These are phyloP conservation scores for Thermochaetoides thermophila DNA, from an alignment of 495 filamentous ascomycete genomes.

Conservation along the genomic window DNA sequence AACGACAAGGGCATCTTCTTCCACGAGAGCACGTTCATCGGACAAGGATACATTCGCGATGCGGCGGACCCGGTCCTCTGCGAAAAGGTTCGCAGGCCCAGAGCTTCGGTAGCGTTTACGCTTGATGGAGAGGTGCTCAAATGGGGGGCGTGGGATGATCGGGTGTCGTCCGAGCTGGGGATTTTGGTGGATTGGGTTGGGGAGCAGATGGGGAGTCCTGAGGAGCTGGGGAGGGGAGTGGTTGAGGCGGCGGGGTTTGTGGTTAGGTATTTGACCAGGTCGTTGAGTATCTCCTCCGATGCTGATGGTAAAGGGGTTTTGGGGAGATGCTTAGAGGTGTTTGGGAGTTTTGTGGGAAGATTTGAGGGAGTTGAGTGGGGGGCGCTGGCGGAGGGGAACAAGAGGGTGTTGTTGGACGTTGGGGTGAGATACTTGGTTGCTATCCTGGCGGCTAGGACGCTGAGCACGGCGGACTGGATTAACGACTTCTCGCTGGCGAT, in stretches of 20 bases:
- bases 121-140: conserved; percentile 36
- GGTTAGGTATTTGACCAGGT: conserved; percentile 24
- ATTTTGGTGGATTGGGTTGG: conserved; percentile 39
- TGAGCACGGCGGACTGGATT: conserved; percentile 18
- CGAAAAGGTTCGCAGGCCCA: conserved; percentile 14
- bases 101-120: conserved; percentile 19
- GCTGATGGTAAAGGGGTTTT: conserved; percentile 25
- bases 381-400: not conserved
- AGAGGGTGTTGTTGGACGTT: conserved; percentile 8
- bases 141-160: conserved; percentile 61
- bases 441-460: conserved; percentile 11
- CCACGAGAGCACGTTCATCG: conserved; percentile 61
- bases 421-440: conserved; percentile 8
- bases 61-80: conserved; percentile 26
- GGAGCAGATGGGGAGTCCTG: conserved; percentile 21
- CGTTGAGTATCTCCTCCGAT: conserved; percentile 19
- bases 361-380: conserved; percentile 16
- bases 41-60: conserved; percentile 48
- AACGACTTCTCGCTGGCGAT: conserved; percentile 17
- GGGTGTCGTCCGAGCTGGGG: conserved; percentile 51
- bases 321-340: conserved; percentile 28
- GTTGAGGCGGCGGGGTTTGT: conserved; percentile 25
- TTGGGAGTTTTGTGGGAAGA: conserved; percentile 23
- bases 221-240: conserved; percentile 1
- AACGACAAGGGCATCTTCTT: conserved; percentile 51